Evolutionary conservation across 306 rosid species (phyloP).

Genomic region (Lathyrus tuberosus): DNA sequence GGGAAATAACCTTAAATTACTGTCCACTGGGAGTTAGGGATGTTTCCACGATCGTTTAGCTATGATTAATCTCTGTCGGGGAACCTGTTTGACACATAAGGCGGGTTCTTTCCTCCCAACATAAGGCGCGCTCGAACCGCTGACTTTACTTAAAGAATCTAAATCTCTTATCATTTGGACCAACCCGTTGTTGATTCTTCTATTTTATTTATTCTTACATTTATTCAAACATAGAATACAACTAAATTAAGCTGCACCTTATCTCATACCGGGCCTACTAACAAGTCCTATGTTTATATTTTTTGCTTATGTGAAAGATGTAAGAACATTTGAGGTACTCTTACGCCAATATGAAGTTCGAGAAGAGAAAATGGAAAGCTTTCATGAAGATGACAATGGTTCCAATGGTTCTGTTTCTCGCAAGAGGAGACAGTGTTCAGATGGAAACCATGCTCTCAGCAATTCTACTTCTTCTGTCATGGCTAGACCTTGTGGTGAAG

Average conservation of each 20-base stretch:
- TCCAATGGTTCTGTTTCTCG: slow-evolving; percentile 56
- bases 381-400: slow-evolving; percentile 32
- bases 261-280: neutral
- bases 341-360: slow-evolving; percentile 75
- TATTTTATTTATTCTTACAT: neutral
- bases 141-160: no score
- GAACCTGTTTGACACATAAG: no score
- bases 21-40: neutral
- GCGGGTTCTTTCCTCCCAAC: no score
- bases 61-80: no score
- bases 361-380: slow-evolving; percentile 54
- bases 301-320: slow-evolving; percentile 51
- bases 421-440: slow-evolving; percentile 70
- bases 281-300: neutral
- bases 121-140: no score
- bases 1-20: neutral
- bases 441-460: slow-evolving; percentile 50
- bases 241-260: neutral
- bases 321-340: slow-evolving; percentile 87
- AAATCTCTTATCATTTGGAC: no score
- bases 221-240: neutral
- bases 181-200: neutral
- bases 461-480: slow-evolving; percentile 51
- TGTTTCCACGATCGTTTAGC: no score
- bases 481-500: slow-evolving; percentile 74